Evolutionary conservation across 2,329 filamentous ascomycete genomes (phyloP).

Genomic region (Thelonectria olida): DNA sequence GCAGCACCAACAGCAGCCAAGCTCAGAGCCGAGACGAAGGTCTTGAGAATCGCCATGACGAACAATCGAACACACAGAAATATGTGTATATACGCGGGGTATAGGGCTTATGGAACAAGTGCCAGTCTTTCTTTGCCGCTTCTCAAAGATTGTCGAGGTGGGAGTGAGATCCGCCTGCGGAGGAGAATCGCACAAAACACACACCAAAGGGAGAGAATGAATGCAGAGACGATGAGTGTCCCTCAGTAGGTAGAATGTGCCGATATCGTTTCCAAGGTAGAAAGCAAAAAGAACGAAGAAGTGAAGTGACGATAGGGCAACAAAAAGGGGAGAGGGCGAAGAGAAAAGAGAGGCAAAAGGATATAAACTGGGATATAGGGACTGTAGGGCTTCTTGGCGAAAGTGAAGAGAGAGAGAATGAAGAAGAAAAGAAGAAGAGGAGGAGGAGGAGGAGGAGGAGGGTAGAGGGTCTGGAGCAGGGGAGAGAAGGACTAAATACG

Average conservation of each 20-base stretch:
- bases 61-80: neutral
- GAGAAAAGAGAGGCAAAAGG: slow-evolving; percentile 19
- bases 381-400: slow-evolving; percentile 7
- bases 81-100: neutral
- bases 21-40: slow-evolving; percentile 37
- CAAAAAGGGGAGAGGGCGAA: slow-evolving; percentile 27
- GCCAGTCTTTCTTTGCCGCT: neutral
- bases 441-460: neutral
- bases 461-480: neutral
- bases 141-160: slow-evolving; percentile 22
- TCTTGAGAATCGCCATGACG: slow-evolving; percentile 30
- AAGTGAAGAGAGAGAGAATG: neutral
- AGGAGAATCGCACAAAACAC: neutral
- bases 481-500: neutral
- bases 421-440: slow-evolving; percentile 6
- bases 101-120: neutral
- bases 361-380: slow-evolving; percentile 1
- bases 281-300: neutral
- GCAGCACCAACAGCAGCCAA: slow-evolving; percentile 33
- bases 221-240: neutral
- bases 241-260: neutral
- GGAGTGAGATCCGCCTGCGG: neutral
- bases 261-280: neutral
- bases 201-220: neutral
- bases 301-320: neutral